Evolutionary conservation across 139 green algal species (phyloP).

Genomic region (Volvox africanus): DNA sequence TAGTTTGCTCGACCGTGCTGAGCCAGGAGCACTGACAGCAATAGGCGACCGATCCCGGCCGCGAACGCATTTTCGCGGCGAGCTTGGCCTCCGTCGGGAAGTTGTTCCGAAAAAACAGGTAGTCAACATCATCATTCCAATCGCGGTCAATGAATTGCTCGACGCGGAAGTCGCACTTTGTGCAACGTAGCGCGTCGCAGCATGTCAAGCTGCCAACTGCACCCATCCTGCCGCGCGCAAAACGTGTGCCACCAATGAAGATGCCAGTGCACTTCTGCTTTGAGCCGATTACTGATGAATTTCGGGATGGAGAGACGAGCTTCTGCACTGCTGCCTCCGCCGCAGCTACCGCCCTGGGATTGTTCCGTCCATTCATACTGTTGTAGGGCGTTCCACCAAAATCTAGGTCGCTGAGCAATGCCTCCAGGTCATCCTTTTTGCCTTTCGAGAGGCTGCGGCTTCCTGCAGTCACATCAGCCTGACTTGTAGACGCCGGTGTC

Average conservation of each 20-base stretch:
- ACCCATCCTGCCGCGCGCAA: conserved; percentile 48
- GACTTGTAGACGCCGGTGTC: neutral
- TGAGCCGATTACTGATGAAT: conserved; percentile 9
- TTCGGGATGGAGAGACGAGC: neutral
- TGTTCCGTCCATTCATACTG: conserved; percentile 24
- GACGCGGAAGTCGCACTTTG: conserved; percentile 64
- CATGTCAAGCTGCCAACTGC: conserved; percentile 35
- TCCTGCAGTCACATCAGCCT: neutral
- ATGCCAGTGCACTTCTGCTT: conserved; percentile 55
- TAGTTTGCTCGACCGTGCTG: neutral
- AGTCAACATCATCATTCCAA: conserved; percentile 53
- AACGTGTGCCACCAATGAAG: conserved; percentile 38
- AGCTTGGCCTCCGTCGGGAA: conserved; percentile 56
- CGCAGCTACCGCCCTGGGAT: neutral
- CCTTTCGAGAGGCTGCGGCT: neutral
- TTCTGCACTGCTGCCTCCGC: neutral
- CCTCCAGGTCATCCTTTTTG: conserved; percentile 32
- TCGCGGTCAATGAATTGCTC: conserved; percentile 41
- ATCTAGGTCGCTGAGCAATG: conserved; percentile 29
- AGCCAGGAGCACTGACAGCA: conserved; percentile 65
- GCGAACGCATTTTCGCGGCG: conserved; percentile 26
- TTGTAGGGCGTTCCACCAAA: conserved; percentile 43
- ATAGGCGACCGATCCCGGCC: conserved; percentile 46
- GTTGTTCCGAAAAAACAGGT: conserved; percentile 64
- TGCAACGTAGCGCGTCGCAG: conserved; percentile 59